These are phyloP conservation scores for Globisporangium nunn DNA, from an alignment of 352 stramenopile genomes.

Conservation along the genomic window DNA sequence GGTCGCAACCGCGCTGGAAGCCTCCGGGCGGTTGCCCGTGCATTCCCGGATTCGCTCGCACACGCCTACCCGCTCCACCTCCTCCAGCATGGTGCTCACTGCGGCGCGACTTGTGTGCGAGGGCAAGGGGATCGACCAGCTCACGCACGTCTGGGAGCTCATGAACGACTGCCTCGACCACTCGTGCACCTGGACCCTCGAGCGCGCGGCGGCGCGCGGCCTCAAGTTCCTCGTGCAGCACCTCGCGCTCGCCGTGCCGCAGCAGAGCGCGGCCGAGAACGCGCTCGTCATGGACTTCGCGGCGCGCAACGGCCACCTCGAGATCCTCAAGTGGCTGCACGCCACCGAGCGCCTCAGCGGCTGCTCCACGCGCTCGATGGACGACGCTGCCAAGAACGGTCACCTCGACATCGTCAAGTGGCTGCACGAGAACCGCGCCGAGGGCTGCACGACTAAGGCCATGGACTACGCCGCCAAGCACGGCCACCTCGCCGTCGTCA, in stretches of 20 bases:
- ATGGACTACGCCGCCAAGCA: conserved; percentile 54
- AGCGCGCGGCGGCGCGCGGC: conserved; percentile 47
- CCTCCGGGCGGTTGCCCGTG: too few species aligned
- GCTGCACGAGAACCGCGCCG: conserved; percentile 43
- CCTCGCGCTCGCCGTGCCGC: conserved; percentile 28
- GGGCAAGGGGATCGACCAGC: conserved; percentile 34
- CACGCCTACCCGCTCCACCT: not conserved
- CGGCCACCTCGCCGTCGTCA: conserved; percentile 20
- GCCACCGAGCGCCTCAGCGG: conserved; percentile 34
- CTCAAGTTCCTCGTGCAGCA: conserved; percentile 68
- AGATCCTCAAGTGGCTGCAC: conserved; percentile 59
- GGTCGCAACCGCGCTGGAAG: too few species aligned
- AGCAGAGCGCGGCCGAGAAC: conserved; percentile 20
- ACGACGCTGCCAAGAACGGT: conserved; percentile 51
- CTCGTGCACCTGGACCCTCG: conserved; percentile 51
- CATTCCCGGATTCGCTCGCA: conserved; percentile 8
- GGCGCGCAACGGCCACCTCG: conserved; percentile 52
- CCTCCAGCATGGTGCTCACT: conserved; percentile 39
- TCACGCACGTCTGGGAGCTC: conserved; percentile 46
- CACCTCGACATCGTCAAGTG: conserved; percentile 47
- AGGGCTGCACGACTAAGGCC: conserved; percentile 55
- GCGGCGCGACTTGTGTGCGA: conserved; percentile 41
- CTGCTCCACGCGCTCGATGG: conserved; percentile 49
- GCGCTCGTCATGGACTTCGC: conserved; percentile 74
- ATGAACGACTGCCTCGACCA: conserved; percentile 48